A percentile compares a stretch with the other conserved stretches of the same genome.
Evolutionary conservation across 148 eudicot genomes (phyloP).

Genomic region (Vaccinium macrocarpon): DNA sequence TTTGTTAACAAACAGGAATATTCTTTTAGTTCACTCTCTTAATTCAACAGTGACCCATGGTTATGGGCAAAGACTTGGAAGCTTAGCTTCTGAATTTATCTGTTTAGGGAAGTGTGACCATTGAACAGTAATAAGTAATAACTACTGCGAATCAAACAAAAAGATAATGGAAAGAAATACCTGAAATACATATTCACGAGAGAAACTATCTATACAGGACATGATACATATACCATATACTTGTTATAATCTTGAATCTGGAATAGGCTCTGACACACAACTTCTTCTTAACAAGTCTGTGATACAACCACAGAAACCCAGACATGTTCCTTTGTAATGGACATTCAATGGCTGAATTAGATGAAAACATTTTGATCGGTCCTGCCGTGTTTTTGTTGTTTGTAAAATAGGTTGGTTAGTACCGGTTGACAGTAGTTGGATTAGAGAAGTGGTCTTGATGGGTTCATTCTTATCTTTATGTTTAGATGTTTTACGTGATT

Average conservation of each 20-base stretch:
- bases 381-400: background rate
- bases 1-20: background rate
- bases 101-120: background rate
- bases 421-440: background rate
- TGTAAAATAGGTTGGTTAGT: background rate
- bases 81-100: background rate
- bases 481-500: background rate
- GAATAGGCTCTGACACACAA: background rate
- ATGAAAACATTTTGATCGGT: background rate
- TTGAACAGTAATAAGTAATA: background rate
- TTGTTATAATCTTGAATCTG: background rate
- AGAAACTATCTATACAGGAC: background rate
- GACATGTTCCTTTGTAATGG: background rate
- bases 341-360: background rate
- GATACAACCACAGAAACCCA: background rate
- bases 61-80: background rate
- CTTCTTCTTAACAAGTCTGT: background rate
- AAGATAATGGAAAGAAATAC: background rate
- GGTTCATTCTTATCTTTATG: background rate
- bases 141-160: background rate
- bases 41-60: background rate
- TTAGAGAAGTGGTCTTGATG: background rate
- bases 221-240: background rate
- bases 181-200: background rate
- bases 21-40: background rate